Base-by-base conservation (phyloP, 1,139 yeast genomes). In the Saccharomyces hybrid region DNA sequence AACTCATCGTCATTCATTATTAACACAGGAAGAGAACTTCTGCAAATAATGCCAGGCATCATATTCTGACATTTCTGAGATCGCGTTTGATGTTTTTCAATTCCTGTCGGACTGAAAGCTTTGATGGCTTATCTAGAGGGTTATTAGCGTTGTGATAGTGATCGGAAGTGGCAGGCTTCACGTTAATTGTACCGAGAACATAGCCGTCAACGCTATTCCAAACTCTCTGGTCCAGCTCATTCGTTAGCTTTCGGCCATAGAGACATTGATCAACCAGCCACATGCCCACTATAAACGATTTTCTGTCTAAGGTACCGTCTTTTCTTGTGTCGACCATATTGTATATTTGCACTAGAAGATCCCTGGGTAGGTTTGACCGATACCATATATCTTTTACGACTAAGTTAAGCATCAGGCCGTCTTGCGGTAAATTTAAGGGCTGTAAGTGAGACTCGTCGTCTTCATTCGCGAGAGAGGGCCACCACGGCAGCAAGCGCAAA, bases 211-310 rank as follows among this genome's bases (percentile, higher is more conserved):
- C 79, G 68, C 88, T 84, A 46, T 77, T 77, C 93, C 93, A 86
- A 1, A 85, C 81, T 47, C 73, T 73, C 11, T 75, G 76, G 61
- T 76, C 79, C 3, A 86, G 79, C 38, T 72, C 72, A 59, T 80
- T 78, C 0, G 98, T 97, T 51, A 93, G 73, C 68, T 93, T 93
- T 42, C 96, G 76, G 0, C 98, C 98, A 66, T 91, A 93, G n/a
- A 91, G 75, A 65, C 96, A 88, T 69, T 91, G 98, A 69, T 91
- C 98, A 1, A 91, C 93, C 7, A 89, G 72, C 98, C 98, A 91
- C 88, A 87, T 89, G 0, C 96, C 99, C 13, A 90, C 95, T 46
- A 91, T 73, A 64, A 93, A 93, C 59, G 91, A 91, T 49, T 83
- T 84, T 57, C 88, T 81, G 63, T 85, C 88, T 53, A 91, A 73